These are phyloP conservation scores for Clarireedia monteithiana DNA, from an alignment of 2,329 filamentous ascomycete species.

Conservation along the genomic window DNA sequence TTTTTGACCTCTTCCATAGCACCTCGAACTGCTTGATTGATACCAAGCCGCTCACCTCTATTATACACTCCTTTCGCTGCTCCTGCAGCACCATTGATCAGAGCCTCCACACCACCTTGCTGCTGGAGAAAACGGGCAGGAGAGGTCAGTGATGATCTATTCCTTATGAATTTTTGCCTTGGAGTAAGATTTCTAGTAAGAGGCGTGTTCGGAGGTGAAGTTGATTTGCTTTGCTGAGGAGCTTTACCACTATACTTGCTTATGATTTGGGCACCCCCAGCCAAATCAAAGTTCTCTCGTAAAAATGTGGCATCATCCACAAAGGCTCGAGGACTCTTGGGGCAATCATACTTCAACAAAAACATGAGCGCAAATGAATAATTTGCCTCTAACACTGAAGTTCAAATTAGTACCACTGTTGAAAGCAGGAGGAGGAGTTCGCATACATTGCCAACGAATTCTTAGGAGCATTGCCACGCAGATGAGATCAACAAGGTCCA, in stretches of 20 bases:
- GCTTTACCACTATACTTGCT: slow-evolving; percentile 59
- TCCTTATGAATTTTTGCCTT: slow-evolving; percentile 16
- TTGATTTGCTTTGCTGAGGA: slow-evolving; percentile 31
- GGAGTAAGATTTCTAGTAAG: slow-evolving; percentile 22
- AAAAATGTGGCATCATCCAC: slow-evolving; percentile 80
- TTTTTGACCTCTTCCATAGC: slow-evolving; percentile 73
- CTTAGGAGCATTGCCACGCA: slow-evolving; percentile 90
- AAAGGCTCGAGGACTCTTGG: slow-evolving; percentile 66
- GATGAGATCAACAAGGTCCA: slow-evolving; percentile 81
- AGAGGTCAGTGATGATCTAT: slow-evolving; percentile 26
- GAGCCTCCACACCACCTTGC: slow-evolving; percentile 52
- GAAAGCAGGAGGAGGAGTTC: not conserved
- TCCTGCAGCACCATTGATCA: slow-evolving; percentile 70
- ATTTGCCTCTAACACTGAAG: slow-evolving; percentile 75
- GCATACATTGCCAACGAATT: slow-evolving; percentile 79
- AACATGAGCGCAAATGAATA: slow-evolving; percentile 79
- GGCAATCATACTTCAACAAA: slow-evolving; percentile 65
- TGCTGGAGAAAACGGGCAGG: slow-evolving; percentile 38
- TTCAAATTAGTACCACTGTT: not conserved
- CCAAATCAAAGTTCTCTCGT: slow-evolving; percentile 51
- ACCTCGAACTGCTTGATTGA: slow-evolving; percentile 74
- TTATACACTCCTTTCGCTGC: slow-evolving; percentile 70
- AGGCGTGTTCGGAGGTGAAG: slow-evolving; percentile 24
- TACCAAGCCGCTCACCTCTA: slow-evolving; percentile 66
- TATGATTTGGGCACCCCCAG: slow-evolving; percentile 59